These are phyloP conservation scores for Fragosphaeria purpurea DNA, from an alignment of 2,329 filamentous ascomycete species.

Conservation along the genomic window DNA sequence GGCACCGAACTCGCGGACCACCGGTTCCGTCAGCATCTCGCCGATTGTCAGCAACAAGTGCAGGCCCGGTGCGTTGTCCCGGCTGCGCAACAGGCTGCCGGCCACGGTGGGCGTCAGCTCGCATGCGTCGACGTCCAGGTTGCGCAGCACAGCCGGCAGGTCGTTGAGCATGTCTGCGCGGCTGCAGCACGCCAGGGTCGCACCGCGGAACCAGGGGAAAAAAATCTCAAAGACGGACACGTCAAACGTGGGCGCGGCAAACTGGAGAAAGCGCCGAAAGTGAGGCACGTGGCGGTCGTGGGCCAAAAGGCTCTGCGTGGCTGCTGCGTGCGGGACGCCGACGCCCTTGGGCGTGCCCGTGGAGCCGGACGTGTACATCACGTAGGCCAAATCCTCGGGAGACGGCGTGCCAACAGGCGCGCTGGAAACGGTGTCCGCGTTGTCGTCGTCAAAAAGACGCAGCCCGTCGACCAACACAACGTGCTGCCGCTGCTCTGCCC, in stretches of 20 bases:
- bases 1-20: conserved; percentile 72
- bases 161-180: conserved; percentile 64
- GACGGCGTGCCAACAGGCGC: not conserved
- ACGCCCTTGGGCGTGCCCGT: conserved; percentile 88
- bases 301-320: conserved; percentile 70
- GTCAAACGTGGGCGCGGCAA: conserved; percentile 86
- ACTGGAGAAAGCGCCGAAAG: conserved; percentile 78
- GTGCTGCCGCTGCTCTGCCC: conserved; percentile 17
- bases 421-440: no score
- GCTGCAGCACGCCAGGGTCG: conserved; percentile 62
- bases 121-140: conserved; percentile 65
- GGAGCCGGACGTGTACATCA: conserved; percentile 90
- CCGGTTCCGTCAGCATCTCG: conserved; percentile 75
- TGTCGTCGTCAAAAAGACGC: not conserved
- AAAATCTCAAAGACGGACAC: conserved; percentile 94
- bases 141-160: conserved; percentile 55
- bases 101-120: conserved; percentile 86
- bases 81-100: conserved; percentile 60
- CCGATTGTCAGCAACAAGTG: conserved; percentile 75
- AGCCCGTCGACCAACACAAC: conserved; percentile 27
- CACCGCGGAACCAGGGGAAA: conserved; percentile 67
- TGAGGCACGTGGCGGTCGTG: conserved; percentile 67
- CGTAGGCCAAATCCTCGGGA: conserved; percentile 57
- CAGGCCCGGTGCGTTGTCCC: conserved; percentile 56
- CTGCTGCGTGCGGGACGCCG: conserved; percentile 67